Evolutionary conservation across 148 eudicot genomes (phyloP).

Genomic region (Selenicereus undatus): DNA sequence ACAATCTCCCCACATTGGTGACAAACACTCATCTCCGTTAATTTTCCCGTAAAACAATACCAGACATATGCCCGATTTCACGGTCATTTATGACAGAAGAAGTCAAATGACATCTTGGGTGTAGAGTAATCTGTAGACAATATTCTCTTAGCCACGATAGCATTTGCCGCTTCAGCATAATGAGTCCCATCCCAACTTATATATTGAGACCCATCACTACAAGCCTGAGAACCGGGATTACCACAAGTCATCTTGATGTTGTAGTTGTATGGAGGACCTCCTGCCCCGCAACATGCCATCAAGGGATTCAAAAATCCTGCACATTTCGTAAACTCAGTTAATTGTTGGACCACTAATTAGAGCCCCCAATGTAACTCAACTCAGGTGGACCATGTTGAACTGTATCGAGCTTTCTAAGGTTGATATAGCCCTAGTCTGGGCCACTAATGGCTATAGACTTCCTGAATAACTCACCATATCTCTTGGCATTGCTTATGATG

Average conservation of each 20-base stretch:
- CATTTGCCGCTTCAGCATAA: slow-evolving; percentile 85
- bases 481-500: slow-evolving; percentile 59
- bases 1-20: background rate
- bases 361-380: too few species aligned
- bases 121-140: slow-evolving; percentile 63
- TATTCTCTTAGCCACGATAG: slow-evolving; percentile 58
- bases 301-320: slow-evolving; percentile 72
- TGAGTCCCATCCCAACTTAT: slow-evolving; percentile 92
- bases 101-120: slow-evolving; percentile 54
- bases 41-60: background rate
- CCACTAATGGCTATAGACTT: background rate
- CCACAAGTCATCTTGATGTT: slow-evolving; percentile 62
- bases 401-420: background rate
- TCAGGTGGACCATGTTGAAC: too few species aligned
- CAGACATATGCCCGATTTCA: background rate
- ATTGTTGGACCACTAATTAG: background rate
- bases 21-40: slow-evolving; percentile 6
- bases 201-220: slow-evolving; percentile 44
- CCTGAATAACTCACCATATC: slow-evolving; percentile 52
- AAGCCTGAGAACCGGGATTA: slow-evolving; percentile 50
- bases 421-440: background rate
- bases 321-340: background rate
- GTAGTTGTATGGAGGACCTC: slow-evolving; percentile 90
- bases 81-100: slow-evolving; percentile 53
- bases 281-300: slow-evolving; percentile 88